Percentiles rank a stretch among this genome's conserved stretches.
phyloP scores from a whole-genome alignment of 164 flowering plant genomes.

The Nelumbo lutea region DNA sequence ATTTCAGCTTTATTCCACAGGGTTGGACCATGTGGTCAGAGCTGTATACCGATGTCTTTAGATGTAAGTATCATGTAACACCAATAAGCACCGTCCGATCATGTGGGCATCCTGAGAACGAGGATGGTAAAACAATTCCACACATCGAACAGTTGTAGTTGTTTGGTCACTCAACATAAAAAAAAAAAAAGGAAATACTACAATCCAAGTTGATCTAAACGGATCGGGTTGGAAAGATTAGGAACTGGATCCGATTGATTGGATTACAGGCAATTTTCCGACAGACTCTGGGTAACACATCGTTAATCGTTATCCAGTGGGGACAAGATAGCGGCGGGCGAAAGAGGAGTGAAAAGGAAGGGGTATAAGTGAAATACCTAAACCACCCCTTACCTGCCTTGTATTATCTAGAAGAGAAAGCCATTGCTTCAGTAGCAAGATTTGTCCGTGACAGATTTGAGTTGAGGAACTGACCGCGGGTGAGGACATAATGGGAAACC shows the following conservation, averaged over 20 bases:
- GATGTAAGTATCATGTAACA: too few species aligned
- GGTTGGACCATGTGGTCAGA: too few species aligned
- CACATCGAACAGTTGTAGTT: too few species aligned
- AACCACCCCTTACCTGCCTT: neutral
- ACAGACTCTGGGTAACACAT: slow-evolving; percentile 6
- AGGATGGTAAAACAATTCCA: too few species aligned
- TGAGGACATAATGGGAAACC: neutral
- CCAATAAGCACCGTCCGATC: neutral
- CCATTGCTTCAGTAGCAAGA: slow-evolving; percentile 3
- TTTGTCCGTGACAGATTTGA: neutral
- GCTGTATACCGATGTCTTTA: neutral
- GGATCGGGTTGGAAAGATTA: too few species aligned
- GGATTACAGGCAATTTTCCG: slow-evolving; percentile 2
- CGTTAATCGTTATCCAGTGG: slow-evolving; percentile 11
- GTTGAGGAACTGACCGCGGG: neutral
- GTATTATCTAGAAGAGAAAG: too few species aligned
- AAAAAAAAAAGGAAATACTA: too few species aligned
- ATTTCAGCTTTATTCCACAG: neutral
- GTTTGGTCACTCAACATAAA: neutral
- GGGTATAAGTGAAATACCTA: neutral
- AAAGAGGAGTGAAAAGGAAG: neutral
- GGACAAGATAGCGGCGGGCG: slow-evolving; percentile 11
- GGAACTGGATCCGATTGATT: neutral
- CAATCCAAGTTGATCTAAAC: too few species aligned
- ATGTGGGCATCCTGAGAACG: too few species aligned